Base-by-base conservation (phyloP, 2,329 filamentous ascomycete genomes). In the Laburnicola sp. region DNA sequence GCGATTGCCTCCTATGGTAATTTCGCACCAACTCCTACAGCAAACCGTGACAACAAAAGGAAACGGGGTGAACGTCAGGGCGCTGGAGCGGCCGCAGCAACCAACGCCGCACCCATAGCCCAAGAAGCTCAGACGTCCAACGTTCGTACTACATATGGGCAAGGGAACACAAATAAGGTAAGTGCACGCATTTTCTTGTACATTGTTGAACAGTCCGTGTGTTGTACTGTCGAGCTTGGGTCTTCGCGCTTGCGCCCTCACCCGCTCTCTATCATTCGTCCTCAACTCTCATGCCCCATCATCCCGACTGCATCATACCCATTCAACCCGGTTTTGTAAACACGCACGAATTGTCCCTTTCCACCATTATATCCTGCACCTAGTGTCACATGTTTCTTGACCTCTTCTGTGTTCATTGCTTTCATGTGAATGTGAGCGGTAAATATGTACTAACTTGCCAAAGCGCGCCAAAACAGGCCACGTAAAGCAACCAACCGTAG, bases 1-100 rank as follows among this genome's bases (percentile, higher is more conserved):
- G 37, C 69, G 75, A 71, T 86, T 97, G 82, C 94, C 94, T 34
- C 93, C 93, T 2, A 86, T 99, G 32, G 94, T 31, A 96, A 96
- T 70, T 99, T 99, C 69, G 91, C 94, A 3, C 89, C 90, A 30
- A 86, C 85, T 16, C 84, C 85, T 21, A 94, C 91, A 59, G 89
- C 89, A 3, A 89, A 83, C 63, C 96, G 97, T 69, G 91, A 96
- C 56, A 89, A 80, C 73, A 97, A 97, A 68, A 69, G 77, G 74
- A 97, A 97, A 75, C 86, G 91, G 16, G 84, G 88, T 28, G 85
- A 86, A 34, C 78, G 79, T 39, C 80, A 82, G 47, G 78, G 74
- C 45, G 77, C 75, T 10, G 75, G 80, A 22, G 70, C 80, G 22
- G 68, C 79, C 28, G 63, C 69, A 48, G 65, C 69, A 11, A 58